Conservation (phyloP, 331 rosid species). For the Quercus lobata region DNA sequence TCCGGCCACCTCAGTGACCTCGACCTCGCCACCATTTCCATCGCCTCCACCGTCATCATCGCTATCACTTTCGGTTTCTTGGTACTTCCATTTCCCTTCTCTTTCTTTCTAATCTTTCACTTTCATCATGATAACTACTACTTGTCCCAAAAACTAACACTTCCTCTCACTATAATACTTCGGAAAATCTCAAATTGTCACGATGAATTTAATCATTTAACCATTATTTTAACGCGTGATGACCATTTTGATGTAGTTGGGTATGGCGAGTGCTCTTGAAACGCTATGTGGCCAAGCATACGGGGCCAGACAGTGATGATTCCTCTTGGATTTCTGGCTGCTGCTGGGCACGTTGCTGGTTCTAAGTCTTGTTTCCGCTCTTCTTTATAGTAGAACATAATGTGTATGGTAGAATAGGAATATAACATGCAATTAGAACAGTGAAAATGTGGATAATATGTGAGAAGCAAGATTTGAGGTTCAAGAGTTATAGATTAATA, state of each 20-base stretch:
- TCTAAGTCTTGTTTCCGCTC: slow-evolving; percentile 6
- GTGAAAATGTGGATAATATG: not conserved
- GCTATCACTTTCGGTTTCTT: slow-evolving; percentile 59
- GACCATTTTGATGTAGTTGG: slow-evolving; percentile 34
- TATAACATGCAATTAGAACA: not conserved
- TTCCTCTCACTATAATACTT: too few species aligned
- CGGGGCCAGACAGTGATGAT: slow-evolving; percentile 63
- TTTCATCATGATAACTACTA: too few species aligned
- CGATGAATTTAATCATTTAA: too few species aligned
- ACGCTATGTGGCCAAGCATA: slow-evolving; percentile 79
- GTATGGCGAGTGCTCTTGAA: slow-evolving; percentile 78
- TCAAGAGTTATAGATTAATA: not conserved
- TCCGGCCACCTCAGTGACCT: slow-evolving; percentile 66
- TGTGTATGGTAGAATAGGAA: not conserved
- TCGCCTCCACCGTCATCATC: slow-evolving; percentile 56
- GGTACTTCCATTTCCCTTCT: slow-evolving; percentile 25
- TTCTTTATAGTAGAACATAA: not conserved
- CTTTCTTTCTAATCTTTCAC: not conserved
- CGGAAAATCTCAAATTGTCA: too few species aligned
- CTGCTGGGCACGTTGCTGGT: slow-evolving; percentile 56
- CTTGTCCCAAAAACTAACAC: too few species aligned
- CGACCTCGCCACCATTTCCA: slow-evolving; percentile 65
- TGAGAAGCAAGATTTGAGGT: not conserved
- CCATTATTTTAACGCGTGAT: too few species aligned
- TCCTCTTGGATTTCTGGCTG: slow-evolving; percentile 71